These are phyloP conservation scores for Vaccinium darrowii DNA, from an alignment of 148 eudicot genomes.

Conservation along the genomic window DNA sequence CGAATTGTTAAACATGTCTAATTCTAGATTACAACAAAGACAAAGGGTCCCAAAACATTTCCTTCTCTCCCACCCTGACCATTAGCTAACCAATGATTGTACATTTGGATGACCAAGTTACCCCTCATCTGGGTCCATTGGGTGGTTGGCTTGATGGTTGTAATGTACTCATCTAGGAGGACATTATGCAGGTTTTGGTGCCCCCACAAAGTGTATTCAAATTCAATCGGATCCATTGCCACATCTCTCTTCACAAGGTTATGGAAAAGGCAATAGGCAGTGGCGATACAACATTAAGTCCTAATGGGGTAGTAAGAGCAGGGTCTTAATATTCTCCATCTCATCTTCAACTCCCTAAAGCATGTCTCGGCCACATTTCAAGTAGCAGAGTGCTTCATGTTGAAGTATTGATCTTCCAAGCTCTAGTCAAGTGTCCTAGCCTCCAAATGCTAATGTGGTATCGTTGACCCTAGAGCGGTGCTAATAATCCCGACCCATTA, in stretches of 20 bases:
- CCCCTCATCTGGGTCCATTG: no score
- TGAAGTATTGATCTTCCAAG: conserved; percentile 17
- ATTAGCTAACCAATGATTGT: neutral
- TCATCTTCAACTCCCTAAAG: conserved; percentile 19
- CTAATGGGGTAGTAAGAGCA: conserved; percentile 13
- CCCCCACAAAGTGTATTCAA: neutral
- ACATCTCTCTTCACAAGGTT: conserved; percentile 6
- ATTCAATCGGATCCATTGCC: no score
- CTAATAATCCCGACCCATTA: no score
- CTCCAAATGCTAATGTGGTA: no score
- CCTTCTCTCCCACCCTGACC: no score
- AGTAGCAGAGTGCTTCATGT: conserved; percentile 21
- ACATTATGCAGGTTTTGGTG: neutral
- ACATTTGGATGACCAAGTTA: neutral
- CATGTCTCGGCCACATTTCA: no score
- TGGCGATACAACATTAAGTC: conserved; percentile 22
- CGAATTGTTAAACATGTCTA: no score
- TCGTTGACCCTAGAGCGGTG: no score
- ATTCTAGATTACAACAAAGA: no score
- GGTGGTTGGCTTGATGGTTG: no score
- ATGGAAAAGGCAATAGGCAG: conserved; percentile 17
- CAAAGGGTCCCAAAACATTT: no score
- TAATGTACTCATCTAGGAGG: neutral
- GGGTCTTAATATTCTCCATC: conserved; percentile 13
- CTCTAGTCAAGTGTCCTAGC: neutral